These are phyloP conservation scores for Ilyonectria sp. DNA, from an alignment of 2,329 filamentous ascomycete species.

Conservation along the genomic window DNA sequence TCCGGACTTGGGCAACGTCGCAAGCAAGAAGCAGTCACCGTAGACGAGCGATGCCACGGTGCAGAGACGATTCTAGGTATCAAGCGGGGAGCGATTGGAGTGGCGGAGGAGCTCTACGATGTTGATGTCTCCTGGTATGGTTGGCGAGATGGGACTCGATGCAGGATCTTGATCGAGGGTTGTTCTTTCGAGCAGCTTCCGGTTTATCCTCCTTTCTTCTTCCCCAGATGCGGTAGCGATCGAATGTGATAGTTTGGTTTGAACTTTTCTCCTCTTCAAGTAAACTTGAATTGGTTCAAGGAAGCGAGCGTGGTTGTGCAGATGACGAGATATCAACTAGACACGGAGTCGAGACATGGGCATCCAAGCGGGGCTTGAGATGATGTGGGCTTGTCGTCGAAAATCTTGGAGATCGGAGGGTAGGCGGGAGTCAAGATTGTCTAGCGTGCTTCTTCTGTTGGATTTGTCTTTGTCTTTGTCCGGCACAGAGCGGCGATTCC, in stretches of 20 bases:
- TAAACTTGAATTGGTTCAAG: conserved; percentile 33
- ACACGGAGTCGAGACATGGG: conserved; percentile 36
- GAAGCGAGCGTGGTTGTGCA: conserved; percentile 54
- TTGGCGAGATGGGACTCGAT: conserved; percentile 9
- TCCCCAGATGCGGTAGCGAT: conserved; percentile 53
- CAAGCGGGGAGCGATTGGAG: conserved; percentile 29
- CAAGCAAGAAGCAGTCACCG: conserved; percentile 24
- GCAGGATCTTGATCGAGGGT: conserved; percentile 28
- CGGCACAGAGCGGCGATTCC: conserved; percentile 40
- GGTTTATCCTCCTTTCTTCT: conserved; percentile 36
- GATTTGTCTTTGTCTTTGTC: conserved; percentile 30
- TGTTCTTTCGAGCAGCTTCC: conserved; percentile 33
- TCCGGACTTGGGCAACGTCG: conserved; percentile 29
- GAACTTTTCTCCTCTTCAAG: conserved; percentile 38
- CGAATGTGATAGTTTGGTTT: conserved; percentile 50
- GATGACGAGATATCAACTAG: conserved; percentile 42
- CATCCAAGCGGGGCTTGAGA: conserved; percentile 32
- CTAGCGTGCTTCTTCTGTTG: conserved; percentile 35
- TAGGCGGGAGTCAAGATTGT: conserved; percentile 24
- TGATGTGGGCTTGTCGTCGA: conserved; percentile 33
- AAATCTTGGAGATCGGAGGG: conserved; percentile 31
- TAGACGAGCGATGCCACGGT: conserved; percentile 35
- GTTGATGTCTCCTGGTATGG: conserved; percentile 20
- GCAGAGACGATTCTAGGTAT: conserved; percentile 37
- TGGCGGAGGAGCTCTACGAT: conserved; percentile 42